Evolutionary conservation across 768 basidiomycete genomes (phyloP), one percentile per base, ranked within the genome.

Genomic region (Lactarius akahatsu): DNA sequence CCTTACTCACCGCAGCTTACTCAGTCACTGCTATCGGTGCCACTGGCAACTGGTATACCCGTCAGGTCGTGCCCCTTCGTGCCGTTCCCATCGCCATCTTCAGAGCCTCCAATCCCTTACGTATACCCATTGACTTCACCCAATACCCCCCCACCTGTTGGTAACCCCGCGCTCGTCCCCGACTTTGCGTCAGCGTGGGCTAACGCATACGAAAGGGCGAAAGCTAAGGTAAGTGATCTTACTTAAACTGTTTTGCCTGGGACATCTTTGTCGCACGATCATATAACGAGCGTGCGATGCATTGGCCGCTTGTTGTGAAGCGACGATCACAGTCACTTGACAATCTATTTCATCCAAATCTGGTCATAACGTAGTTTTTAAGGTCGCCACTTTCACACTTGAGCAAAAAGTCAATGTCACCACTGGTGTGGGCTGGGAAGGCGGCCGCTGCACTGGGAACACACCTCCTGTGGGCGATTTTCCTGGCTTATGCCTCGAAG

Each of bases 401-500:
- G 68, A 71, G 36, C 52, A 71, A 43, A 71, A 71, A 55, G 70
- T 71, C 20, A 71, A 69, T 43, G 18, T 71, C 56, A 66, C 68
- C 23, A 69, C 70, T 1, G 68, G 70, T 2, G 62, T 71, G 1
- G 86, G 86, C n/a, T 88, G 86, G 87, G 71, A 71, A 72, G 76
- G 75, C 61, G 89, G 89, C 1, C 82, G 79, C 2, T 92, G 91
- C 73, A 88, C 91, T 15, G 91, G 76, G 28, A 90, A 90, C 71
- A 89, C 82, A 9, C 79, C 86, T 3, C 58, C 81, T 0, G 79
- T 89, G 16, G 80, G 74, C 15, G 64, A 76, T 47, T 91, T 83
- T 76, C 87, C 87, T 0, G 89, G 90, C 30, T 77, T 91, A 20
- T 92, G 90, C 74, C 82, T 92, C 26, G 86, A 91, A 77, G 87